These are phyloP conservation scores for Suillus occidentalis DNA, from an alignment of 768 basidiomycete genomes.

Conservation along the genomic window DNA sequence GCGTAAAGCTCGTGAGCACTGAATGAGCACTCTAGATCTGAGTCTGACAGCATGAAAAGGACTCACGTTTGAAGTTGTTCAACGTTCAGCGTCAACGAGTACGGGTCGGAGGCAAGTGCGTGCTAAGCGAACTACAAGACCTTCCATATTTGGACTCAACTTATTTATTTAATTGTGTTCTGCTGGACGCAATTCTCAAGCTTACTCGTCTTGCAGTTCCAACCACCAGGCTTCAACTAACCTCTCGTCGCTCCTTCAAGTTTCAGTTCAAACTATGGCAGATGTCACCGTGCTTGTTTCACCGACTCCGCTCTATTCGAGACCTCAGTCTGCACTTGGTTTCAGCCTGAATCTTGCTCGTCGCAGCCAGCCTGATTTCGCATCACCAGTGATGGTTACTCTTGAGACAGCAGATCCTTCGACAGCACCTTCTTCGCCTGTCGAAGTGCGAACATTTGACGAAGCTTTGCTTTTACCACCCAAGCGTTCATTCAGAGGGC, in stretches of 20 bases:
- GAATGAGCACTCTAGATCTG: background rate
- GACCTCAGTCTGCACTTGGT: slow-evolving; percentile 19
- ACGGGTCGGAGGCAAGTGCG: too few relatives aligned
- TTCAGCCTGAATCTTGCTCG: slow-evolving; percentile 30
- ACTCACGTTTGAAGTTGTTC: background rate
- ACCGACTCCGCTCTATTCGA: slow-evolving; percentile 28
- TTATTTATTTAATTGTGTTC: background rate
- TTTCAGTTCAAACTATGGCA: slow-evolving; percentile 21
- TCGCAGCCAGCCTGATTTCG: slow-evolving; percentile 28
- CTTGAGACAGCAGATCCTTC: slow-evolving; percentile 28
- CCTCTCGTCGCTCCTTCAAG: slow-evolving; percentile 1
- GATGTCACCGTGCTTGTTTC: slow-evolving; percentile 35
- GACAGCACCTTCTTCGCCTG: slow-evolving; percentile 25
- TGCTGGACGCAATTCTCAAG: background rate
- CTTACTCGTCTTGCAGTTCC: background rate
- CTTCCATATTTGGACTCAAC: slow-evolving; percentile 1
- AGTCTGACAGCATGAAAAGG: background rate
- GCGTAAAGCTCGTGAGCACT: background rate
- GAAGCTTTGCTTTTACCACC: slow-evolving; percentile 26
- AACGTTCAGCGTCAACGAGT: background rate
- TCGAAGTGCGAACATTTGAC: slow-evolving; percentile 22
- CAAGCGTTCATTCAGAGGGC: slow-evolving; percentile 27
- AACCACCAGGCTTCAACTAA: background rate
- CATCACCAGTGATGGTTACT: slow-evolving; percentile 32
- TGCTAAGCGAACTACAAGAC: background rate